These are phyloP conservation scores for Ulota crispa DNA, from an alignment of 225 moss, liverwort and hornwort genomes.

Conservation along the genomic window DNA sequence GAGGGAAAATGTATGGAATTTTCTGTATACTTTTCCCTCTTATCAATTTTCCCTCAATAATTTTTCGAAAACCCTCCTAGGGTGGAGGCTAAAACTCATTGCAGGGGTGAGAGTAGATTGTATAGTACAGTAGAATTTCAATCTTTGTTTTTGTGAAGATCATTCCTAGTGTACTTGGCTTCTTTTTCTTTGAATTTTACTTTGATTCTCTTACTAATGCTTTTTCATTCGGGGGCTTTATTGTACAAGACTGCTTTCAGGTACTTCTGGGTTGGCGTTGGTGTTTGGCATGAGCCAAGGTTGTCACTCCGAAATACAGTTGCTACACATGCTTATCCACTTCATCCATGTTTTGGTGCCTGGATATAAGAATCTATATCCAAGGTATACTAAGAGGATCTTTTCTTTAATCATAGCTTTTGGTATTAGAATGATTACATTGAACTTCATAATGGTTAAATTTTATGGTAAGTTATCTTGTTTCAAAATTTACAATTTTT, in stretches of 20 bases:
- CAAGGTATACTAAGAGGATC: not conserved
- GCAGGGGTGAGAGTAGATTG: too few relatives aligned
- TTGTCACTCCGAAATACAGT: not conserved
- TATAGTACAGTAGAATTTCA: too few relatives aligned
- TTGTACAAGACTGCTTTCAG: not conserved
- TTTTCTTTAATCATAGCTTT: not conserved
- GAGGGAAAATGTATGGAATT: too few relatives aligned
- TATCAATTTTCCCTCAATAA: too few relatives aligned
- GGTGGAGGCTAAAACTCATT: too few relatives aligned
- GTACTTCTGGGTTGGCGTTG: not conserved
- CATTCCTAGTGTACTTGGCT: too few relatives aligned
- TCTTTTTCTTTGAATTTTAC: too few relatives aligned
- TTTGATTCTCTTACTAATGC: too few relatives aligned
- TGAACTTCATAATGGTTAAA: not conserved
- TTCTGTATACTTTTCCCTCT: too few relatives aligned
- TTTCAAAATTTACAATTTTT: not conserved
- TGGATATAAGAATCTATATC: not conserved
- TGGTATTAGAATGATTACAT: not conserved
- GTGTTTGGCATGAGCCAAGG: not conserved
- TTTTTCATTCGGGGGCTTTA: not conserved
- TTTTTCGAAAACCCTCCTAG: too few relatives aligned
- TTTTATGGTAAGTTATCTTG: not conserved
- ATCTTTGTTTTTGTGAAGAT: too few relatives aligned
- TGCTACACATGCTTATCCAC: not conserved
- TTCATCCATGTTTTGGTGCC: not conserved